phyloP scores from a whole-genome alignment of 2,329 filamentous ascomycete species.

The Colletotrichum tofieldiae region DNA sequence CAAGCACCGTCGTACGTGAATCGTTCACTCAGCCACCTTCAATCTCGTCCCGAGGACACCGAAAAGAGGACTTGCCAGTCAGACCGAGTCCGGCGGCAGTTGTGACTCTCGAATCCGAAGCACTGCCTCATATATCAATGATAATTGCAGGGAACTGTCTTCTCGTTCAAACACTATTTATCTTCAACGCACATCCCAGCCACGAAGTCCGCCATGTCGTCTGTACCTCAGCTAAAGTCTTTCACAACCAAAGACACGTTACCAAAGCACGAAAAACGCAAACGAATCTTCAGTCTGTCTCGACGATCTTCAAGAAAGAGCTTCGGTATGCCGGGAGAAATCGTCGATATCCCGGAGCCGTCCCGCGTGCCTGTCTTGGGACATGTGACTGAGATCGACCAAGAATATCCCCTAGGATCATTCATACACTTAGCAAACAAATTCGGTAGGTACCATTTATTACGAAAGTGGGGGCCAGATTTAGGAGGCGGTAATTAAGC shows the following conservation, averaged over 20 bases:
- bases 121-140: not conserved
- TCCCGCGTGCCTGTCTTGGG: conserved; percentile 76
- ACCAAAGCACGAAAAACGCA: conserved; percentile 7
- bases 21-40: conserved; percentile 1
- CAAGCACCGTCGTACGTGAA: not conserved
- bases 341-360: conserved; percentile 57
- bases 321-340: conserved; percentile 47
- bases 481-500: not conserved
- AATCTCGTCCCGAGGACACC: conserved; percentile 11
- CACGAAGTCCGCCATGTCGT: conserved; percentile 1
- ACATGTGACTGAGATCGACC: conserved; percentile 75
- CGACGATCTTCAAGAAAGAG: conserved; percentile 15
- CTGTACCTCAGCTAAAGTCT: not conserved
- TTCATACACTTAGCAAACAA: conserved; percentile 72
- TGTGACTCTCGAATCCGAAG: not conserved
- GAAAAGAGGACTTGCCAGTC: not conserved
- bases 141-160: too few relatives aligned
- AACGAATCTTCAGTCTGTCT: conserved; percentile 28
- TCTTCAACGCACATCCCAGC: not conserved
- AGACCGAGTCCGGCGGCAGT: not conserved
- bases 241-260: not conserved
- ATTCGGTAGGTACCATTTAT: conserved; percentile 67
- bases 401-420: conserved; percentile 69
- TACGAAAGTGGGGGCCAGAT: not conserved
- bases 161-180: not conserved